Conservation (phyloP, 805 yeast genomes). For the Teunomyces tritomae region DNA sequence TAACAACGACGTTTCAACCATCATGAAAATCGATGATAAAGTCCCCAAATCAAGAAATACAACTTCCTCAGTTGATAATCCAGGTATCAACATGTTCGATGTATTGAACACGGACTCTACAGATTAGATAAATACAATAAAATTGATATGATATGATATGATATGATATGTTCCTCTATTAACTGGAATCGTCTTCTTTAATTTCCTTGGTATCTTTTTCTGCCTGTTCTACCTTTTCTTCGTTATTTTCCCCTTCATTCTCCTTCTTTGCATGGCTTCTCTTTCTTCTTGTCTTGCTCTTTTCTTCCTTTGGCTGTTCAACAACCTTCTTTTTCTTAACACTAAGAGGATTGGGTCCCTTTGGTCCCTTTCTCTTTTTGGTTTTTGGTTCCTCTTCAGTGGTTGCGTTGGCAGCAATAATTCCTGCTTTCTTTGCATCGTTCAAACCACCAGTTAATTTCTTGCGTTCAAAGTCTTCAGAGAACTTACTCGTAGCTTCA, state of each 20-base stretch:
- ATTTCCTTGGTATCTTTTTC: background rate
- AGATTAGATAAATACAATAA: background rate
- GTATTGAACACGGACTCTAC: constrained; percentile 6
- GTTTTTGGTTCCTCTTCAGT: constrained; percentile 15
- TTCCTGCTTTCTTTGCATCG: constrained; percentile 51
- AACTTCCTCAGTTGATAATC: background rate
- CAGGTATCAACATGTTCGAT: constrained; percentile 6
- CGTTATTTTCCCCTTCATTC: background rate
- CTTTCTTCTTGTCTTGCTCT: constrained; percentile 10
- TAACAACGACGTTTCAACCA: constrained; percentile 25
- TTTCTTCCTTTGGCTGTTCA: constrained; percentile 10
- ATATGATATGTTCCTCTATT: background rate
- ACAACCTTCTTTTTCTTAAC: constrained; percentile 67
- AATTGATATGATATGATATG: background rate
- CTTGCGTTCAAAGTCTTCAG: constrained; percentile 51
- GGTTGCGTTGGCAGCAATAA: constrained; percentile 15
- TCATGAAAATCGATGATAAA: constrained; percentile 16
- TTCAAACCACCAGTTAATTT: constrained; percentile 82
- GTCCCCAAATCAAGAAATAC: background rate
- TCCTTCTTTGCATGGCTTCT: constrained; percentile 3
- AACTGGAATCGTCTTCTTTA: background rate
- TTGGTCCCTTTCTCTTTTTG: constrained; percentile 66
- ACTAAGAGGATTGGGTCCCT: constrained; percentile 89
- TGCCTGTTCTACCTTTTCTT: background rate
- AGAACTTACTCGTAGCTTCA: constrained; percentile 50